These are phyloP conservation scores for Globisporangium emineosum DNA, from an alignment of 352 stramenopile genomes.

Conservation along the genomic window DNA sequence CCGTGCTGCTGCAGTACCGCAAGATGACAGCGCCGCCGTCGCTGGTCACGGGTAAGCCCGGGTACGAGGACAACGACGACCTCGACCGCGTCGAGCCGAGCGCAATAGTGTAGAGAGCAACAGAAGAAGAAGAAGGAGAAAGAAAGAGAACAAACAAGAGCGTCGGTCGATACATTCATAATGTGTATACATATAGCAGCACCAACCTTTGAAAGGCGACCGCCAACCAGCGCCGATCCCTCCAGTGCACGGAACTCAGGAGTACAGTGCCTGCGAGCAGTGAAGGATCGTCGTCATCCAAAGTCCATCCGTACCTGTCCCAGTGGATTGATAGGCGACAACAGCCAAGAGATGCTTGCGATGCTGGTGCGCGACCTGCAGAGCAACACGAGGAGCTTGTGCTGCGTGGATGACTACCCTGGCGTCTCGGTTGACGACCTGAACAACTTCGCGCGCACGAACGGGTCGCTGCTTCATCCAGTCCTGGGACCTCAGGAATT, in stretches of 20 bases:
- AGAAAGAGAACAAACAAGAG: not conserved
- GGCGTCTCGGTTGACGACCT: conserved; percentile 11
- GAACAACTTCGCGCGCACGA: conserved; percentile 19
- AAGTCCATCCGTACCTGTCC: not conserved
- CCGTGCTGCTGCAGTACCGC: conserved; percentile 51
- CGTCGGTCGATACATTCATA: not conserved
- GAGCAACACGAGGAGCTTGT: conserved; percentile 25
- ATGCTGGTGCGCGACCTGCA: conserved; percentile 17
- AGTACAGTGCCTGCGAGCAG: not conserved
- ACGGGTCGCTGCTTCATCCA: conserved; percentile 18
- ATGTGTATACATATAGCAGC: not conserved
- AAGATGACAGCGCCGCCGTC: conserved; percentile 76
- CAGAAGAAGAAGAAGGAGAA: not conserved
- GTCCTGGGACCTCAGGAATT: conserved; percentile 20
- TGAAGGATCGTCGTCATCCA: not conserved
- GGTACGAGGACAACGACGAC: conserved; percentile 64
- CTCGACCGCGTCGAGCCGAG: conserved; percentile 61
- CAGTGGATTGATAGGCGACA: too few relatives aligned
- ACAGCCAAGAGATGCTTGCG: too few relatives aligned
- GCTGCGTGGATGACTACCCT: conserved; percentile 25
- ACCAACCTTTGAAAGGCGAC: not conserved
- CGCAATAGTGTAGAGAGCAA: conserved; percentile 40
- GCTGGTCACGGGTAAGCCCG: conserved; percentile 63
- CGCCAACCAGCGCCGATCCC: too few relatives aligned
- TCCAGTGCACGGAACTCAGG: not conserved